Evolutionary conservation across 208 protist species (phyloP), one percentile per base, ranked within the genome.

Genomic region (Novymonas esmeraldas): DNA sequence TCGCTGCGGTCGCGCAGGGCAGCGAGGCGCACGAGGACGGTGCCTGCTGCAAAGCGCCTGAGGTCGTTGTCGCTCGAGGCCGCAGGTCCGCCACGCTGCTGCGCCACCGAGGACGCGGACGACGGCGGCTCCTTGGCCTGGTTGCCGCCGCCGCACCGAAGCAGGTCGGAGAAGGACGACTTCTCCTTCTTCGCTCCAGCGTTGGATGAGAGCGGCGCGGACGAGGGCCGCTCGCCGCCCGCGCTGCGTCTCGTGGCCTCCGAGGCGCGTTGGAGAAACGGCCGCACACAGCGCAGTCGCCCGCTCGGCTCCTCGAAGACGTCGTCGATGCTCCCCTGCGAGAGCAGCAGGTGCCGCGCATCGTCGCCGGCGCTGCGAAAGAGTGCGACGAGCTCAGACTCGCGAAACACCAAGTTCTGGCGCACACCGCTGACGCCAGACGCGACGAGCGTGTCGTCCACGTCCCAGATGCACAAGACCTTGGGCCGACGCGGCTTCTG

Each of bases 271-370:
- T 78, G 22, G 42, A 56, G 26, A 88, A 73, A 73, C 72, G 85
- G 34, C 69, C 60, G 31, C 82, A 78, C 36, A 76, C 74, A 44
- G 70, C 79, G 18, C 52, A 78, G 54, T 41, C 76, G 51, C 57
- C 83, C 36, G 28, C 54, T 28, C 14, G 61, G 64, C 45, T 63
- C 52, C 34, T 64, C 70, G 39, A 95, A 90, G 26, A 95, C 82
- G 49, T 95, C 90, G 52, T 93, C 90, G 50, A 95, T 84, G 74
- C 90, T 95, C 49, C 90, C 90, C 54, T 92, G 90, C 0, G 87
- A 92, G 3, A 95, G 81, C 24, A 95, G 61, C n/a, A 93, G 68
- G 44, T 93, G 90, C 2, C 85, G 76, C 20, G 81, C 79, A 5
- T 57, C 39, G 38, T 58, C 60, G 13, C 64, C 73, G 36, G 65